Evolutionary conservation across 2,329 filamentous ascomycete species (phyloP).

Genomic region (Plenodomus tracheiphilus): DNA sequence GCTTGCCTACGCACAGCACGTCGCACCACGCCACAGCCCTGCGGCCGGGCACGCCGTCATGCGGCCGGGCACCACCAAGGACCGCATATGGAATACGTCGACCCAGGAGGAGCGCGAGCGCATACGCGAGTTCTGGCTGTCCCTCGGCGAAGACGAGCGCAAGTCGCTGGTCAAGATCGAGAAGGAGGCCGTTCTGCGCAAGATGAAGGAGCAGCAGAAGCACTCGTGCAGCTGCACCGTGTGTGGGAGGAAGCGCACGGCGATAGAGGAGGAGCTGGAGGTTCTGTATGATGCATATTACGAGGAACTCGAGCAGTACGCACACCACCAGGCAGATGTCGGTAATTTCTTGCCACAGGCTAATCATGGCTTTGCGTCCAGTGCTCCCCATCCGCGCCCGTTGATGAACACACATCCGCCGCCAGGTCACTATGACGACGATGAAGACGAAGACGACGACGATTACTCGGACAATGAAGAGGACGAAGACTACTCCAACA

Average conservation of each 20-base stretch:
- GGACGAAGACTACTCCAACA: constrained; percentile 55
- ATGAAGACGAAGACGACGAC: constrained; percentile 49
- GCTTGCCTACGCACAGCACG: constrained; percentile 33
- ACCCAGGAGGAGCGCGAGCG: constrained; percentile 92
- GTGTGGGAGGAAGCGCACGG: constrained; percentile 91
- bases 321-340: constrained; percentile 76
- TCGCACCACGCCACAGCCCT: constrained; percentile 42
- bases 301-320: constrained; percentile 95
- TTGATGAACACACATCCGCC: constrained; percentile 67
- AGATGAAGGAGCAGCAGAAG: constrained; percentile 99
- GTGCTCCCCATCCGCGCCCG: constrained; percentile 61
- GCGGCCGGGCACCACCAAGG: constrained; percentile 59
- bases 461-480: constrained; percentile 61
- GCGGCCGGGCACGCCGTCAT: constrained; percentile 50
- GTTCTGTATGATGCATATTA: constrained; percentile 99
- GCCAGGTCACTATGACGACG: constrained; percentile 59
- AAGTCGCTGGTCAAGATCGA: constrained; percentile 96
- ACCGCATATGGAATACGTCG: constrained; percentile 97
- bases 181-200: constrained; percentile 95
- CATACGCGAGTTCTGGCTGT: constrained; percentile 98
- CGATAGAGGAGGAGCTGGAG: constrained; percentile 97
- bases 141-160: constrained; percentile 88
- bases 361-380: constrained; percentile 58
- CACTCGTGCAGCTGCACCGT: constrained; percentile 98
- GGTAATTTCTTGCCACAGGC: constrained; percentile 70